Evolutionary conservation across 1,284 basidiomycete genomes (phyloP), one percentile per base, ranked within the genome.

Genomic region (Boletellus deceptivus): DNA sequence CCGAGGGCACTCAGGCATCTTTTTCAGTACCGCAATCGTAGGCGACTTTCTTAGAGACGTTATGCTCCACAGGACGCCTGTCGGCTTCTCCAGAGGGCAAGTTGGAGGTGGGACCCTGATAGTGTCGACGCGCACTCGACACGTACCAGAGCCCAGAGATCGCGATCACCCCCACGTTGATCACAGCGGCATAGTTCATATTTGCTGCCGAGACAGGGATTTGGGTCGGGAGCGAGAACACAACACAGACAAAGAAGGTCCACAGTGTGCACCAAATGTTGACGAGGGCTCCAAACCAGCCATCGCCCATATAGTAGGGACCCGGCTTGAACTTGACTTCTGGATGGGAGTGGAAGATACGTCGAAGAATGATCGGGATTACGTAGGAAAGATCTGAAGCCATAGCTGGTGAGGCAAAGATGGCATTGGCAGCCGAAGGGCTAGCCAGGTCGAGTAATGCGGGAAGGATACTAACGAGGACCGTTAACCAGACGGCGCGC

Each of bases 281-380:
- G 57, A 79, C 77, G 14, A 76, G 61, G 72, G 77, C 79, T 3
- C 87, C 89, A 18, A 92, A 65, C 52, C 75, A 59, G 0, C 89
- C 90, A 47, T 82, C 74, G 20, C 91, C 91, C 76, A 93, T 84
- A 66, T 84, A 89, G 72, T 92, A 94, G 17, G 92, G 92, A n/a
- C 92, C 92, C 1, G 91, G 91, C 65, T 84, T 85, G 76, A 91
- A 93, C 59, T 74, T 74, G 34, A 94, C 86, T 46, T 94, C 92
- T 0, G 92, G 91, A 63, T 95, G 92, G 55, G 86, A 77, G 52
- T 79, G 75, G 69, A 80, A 92, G 50, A 87, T 70, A 50, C 91
- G 77, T 34, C 89, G 81, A 64, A 85, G 71, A 64, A 82, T 75
- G 61, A 90, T 86, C 2, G 89, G 86, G 53, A 90, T 84, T 54